Conservation (phyloP, 1,284 basidiomycete species). For the Mycena sp. region DNA sequence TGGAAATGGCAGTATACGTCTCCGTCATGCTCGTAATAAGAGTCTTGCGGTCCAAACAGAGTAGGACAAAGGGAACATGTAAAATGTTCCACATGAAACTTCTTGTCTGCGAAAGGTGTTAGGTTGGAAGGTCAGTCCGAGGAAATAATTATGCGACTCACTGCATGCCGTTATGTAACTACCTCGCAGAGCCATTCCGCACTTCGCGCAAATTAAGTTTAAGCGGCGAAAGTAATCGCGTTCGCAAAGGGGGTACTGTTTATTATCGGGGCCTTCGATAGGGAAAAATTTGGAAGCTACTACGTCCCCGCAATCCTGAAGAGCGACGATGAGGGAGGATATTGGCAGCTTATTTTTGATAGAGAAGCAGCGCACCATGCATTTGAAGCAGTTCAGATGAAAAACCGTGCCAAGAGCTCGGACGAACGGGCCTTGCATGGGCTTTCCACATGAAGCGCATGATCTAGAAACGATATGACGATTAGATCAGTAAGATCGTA, state of each 20-base stretch:
- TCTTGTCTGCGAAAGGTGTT: slow-evolving; percentile 76
- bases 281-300: slow-evolving; percentile 99
- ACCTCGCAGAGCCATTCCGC: slow-evolving; percentile 91
- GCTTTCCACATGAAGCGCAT: slow-evolving; percentile 78
- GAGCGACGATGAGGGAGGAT: slow-evolving; percentile 24
- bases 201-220: slow-evolving; percentile 97
- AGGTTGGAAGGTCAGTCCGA: slow-evolving; percentile 31
- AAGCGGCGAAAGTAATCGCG: slow-evolving; percentile 97
- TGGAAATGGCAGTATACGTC: slow-evolving; percentile 98
- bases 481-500: slow-evolving; percentile 38
- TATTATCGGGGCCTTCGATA: slow-evolving; percentile 87
- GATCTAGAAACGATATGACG: slow-evolving; percentile 50
- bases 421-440: slow-evolving; percentile 95
- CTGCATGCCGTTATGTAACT: slow-evolving; percentile 99
- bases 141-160: slow-evolving; percentile 58
- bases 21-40: slow-evolving; percentile 98
- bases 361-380: slow-evolving; percentile 72
- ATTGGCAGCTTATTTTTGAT: slow-evolving; percentile 17
- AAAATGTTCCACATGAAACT: slow-evolving; percentile 99
- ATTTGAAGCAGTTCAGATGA: slow-evolving; percentile 97
- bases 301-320: slow-evolving; percentile 93
- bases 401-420: slow-evolving; percentile 94
- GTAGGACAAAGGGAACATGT: slow-evolving; percentile 97
- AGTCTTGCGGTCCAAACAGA: slow-evolving; percentile 97
- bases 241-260: slow-evolving; percentile 95